phyloP scores from a whole-genome alignment of 2,329 filamentous ascomycete genomes.

The Catunica adiposa region DNA sequence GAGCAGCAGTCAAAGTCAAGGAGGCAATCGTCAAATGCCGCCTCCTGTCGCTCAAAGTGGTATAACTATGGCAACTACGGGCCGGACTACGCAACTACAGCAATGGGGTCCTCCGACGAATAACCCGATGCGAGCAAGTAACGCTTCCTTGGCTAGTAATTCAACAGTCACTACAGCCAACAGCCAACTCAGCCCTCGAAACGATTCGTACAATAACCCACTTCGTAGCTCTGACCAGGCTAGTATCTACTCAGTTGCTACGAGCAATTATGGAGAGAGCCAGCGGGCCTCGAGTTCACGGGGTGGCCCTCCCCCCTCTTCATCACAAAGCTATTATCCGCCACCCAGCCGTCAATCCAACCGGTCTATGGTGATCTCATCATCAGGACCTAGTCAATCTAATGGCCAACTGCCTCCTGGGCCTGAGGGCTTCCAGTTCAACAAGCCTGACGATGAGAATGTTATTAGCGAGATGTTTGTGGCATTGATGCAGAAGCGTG shows the following conservation, averaged over 20 bases:
- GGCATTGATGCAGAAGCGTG: slow-evolving; percentile 89
- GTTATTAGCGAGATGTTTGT: slow-evolving; percentile 84
- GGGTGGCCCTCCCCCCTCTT: slow-evolving; percentile 39
- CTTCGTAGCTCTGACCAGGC: slow-evolving; percentile 37
- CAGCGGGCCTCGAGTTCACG: slow-evolving; percentile 30
- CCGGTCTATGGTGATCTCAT: slow-evolving; percentile 36
- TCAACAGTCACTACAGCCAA: slow-evolving; percentile 42
- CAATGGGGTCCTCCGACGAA: slow-evolving; percentile 47
- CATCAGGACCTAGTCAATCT: slow-evolving; percentile 33
- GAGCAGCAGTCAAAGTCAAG: slow-evolving; percentile 26
- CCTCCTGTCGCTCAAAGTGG: slow-evolving; percentile 40
- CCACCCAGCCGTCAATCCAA: slow-evolving; percentile 39
- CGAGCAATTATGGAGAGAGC: slow-evolving; percentile 6
- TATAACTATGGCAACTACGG: slow-evolving; percentile 54
- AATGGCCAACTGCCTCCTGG: slow-evolving; percentile 35
- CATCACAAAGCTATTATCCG: slow-evolving; percentile 38
- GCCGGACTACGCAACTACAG: slow-evolving; percentile 58
- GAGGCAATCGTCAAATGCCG: slow-evolving; percentile 28
- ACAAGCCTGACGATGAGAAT: slow-evolving; percentile 62
- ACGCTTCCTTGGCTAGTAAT: slow-evolving; percentile 30
- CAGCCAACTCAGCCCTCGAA: slow-evolving; percentile 33
- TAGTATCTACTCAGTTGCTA: slow-evolving; percentile 25
- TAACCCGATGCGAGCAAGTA: slow-evolving; percentile 30
- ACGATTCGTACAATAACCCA: slow-evolving; percentile 32
- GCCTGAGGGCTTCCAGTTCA: slow-evolving; percentile 41